Base-by-base conservation (phyloP, 1,139 yeast species). In the Yamadazyma songkhlaensis region DNA sequence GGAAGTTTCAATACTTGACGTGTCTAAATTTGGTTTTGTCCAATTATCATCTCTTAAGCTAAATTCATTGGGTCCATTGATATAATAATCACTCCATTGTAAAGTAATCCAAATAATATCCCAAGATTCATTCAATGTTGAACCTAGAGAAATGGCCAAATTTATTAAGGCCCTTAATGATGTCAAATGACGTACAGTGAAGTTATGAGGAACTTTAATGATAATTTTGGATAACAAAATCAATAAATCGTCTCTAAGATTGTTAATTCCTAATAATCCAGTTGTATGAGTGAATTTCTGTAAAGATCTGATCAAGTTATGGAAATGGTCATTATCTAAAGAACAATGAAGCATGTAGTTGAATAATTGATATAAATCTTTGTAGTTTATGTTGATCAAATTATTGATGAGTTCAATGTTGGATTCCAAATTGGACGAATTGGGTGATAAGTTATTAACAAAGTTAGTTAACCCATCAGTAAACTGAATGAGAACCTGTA, bases 271-370 rank as follows among this genome's bases (percentile, higher is more conserved):
- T 24, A 89, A 60, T n/a, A 86, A 63, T 0, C 97, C 97, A 0
- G 92, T 72, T 0, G 92, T 79, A 53, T 89, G 96, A 4, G 95
- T 77, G 36, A 85, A 69, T 45, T 82, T 82, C 55, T 90, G 97
- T 7, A 86, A 67, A 0, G 95, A 76, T 34, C 95, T 67, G 2
- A 89, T 79, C 11, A 79, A 51, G 9, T 66, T 60, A 42, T 84
- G 86, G 53, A 86, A 71, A 17, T 79, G 54, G 14, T 84, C 90
- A 39, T 74, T 71, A 50, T 88, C 95, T 57, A 86, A 62, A 2
- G 81, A 67, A 0, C 89, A 76, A 47, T 79, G 79, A 12, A 89
- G 56, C 41, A 77, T 81, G 7, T 71, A 64, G 22, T 73, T 63
- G 49, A 74, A 79, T 25, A 79, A 59, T 1, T 62, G 55, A 24